Evolutionary conservation across 352 stramenopile genomes (phyloP).

Genomic region (Globisporangium parvum): DNA sequence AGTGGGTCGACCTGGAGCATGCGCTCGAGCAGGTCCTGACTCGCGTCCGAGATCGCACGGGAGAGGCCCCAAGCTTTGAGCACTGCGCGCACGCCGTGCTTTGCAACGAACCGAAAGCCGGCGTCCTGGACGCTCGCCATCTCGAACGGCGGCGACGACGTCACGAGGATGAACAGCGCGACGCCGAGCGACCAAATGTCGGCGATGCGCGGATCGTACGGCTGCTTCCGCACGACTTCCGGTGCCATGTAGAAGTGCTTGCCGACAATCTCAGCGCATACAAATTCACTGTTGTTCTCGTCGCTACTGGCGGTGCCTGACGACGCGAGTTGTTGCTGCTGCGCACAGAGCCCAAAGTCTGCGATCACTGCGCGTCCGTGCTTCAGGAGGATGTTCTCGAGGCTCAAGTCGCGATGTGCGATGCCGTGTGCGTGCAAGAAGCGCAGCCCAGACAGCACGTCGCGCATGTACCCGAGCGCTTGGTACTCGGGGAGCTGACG

Average conservation of each 20-base stretch:
- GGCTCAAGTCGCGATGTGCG: conserved; percentile 92
- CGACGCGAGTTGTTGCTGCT: too few relatives aligned
- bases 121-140: conserved; percentile 74
- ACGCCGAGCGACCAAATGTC: conserved; percentile 93
- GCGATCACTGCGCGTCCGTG: conserved; percentile 50
- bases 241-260: conserved; percentile 98
- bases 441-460: conserved; percentile 58
- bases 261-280: conserved; percentile 62
- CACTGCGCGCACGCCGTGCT: conserved; percentile 64
- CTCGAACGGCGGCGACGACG: conserved; percentile 90
- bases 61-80: conserved; percentile 59
- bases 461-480: conserved; percentile 50
- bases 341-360: conserved; percentile 63
- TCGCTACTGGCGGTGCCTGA: conserved; percentile 9
- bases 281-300: conserved; percentile 28
- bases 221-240: conserved; percentile 74
- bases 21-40: conserved; percentile 64
- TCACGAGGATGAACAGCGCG: conserved; percentile 93
- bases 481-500: conserved; percentile 32
- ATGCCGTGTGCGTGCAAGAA: conserved; percentile 70
- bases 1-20: conserved; percentile 66
- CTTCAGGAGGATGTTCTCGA: conserved; percentile 96
- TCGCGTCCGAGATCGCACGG: conserved; percentile 32
- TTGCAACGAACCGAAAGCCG: conserved; percentile 83
- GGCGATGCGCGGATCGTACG: conserved; percentile 90